These are phyloP conservation scores for Ceratocystis diversiconidia DNA, from an alignment of 2,329 filamentous ascomycete species.

Conservation along the genomic window DNA sequence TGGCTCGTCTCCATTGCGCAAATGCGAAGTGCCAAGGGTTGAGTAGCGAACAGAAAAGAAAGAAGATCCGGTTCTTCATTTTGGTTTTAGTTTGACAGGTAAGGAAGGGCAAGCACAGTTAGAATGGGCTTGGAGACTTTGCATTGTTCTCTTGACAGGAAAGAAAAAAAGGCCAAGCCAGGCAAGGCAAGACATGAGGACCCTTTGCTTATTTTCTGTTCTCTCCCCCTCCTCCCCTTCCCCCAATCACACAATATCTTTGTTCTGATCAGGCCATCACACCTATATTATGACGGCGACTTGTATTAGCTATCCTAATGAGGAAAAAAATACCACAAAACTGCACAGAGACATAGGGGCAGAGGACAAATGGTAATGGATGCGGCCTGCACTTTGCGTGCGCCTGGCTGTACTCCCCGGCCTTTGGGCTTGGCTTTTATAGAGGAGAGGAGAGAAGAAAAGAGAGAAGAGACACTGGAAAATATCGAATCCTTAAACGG, in stretches of 20 bases:
- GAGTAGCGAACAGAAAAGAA: not conserved
- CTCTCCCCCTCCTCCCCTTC: not conserved
- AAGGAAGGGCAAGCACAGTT: too few species aligned
- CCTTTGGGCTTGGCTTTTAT: not conserved
- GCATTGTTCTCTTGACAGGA: too few species aligned
- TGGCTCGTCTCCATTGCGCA: not conserved
- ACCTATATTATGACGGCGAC: not conserved
- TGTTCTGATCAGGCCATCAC: not conserved
- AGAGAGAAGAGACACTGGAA: slow-evolving; percentile 18
- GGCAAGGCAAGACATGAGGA: not conserved
- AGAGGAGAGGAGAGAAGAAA: not conserved
- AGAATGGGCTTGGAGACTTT: too few species aligned
- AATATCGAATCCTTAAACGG: slow-evolving; percentile 21
- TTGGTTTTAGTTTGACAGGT: too few species aligned
- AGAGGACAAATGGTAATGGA: not conserved
- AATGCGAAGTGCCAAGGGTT: not conserved
- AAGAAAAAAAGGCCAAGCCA: not conserved
- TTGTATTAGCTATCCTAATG: not conserved
- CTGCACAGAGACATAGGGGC: not conserved
- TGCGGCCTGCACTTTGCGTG: not conserved
- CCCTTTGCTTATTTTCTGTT: not conserved
- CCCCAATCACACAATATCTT: not conserved
- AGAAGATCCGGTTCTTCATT: not conserved
- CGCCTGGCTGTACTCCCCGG: not conserved
- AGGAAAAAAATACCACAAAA: not conserved